These are phyloP conservation scores for Circinella umbellata DNA, from an alignment of 371 early-diverging fungal genomes.

Conservation along the genomic window DNA sequence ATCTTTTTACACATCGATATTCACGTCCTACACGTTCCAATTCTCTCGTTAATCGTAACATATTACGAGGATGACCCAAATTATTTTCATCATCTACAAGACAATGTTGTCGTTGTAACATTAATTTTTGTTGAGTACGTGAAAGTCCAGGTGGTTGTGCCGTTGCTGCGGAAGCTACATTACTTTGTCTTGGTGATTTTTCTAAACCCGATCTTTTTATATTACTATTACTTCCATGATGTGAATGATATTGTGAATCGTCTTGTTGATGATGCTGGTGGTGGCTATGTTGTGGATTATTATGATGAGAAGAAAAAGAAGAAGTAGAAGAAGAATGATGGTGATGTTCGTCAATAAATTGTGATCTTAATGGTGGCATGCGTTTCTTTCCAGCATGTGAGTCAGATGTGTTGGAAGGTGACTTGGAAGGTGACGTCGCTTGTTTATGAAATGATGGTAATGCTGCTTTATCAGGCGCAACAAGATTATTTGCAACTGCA, in stretches of 20 bases:
- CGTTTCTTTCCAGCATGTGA: constrained; percentile 5
- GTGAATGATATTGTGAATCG: neutral
- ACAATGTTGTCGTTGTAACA: constrained; percentile 54
- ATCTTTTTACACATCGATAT: constrained; percentile 38
- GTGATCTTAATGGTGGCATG: constrained; percentile 18
- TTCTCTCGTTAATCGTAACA: constrained; percentile 54
- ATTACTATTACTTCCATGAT: neutral
- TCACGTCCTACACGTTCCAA: constrained; percentile 52
- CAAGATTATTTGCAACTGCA: constrained; percentile 41
- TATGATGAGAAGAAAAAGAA: neutral
- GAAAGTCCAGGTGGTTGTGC: constrained; percentile 36
- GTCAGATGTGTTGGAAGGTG: neutral
- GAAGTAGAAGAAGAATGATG: neutral
- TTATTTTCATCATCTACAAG: constrained; percentile 54
- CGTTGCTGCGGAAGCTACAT: constrained; percentile 28
- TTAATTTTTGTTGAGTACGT: constrained; percentile 59
- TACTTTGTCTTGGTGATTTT: constrained; percentile 13
- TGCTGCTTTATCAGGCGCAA: constrained; percentile 30
- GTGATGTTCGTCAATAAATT: constrained; percentile 20
- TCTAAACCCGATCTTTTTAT: neutral
- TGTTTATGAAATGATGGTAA: constrained; percentile 12
- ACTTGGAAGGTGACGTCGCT: constrained; percentile 10
- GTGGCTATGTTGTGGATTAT: neutral
- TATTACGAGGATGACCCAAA: constrained; percentile 53
- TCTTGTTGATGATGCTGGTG: constrained; percentile 3